Evolutionary conservation across 805 yeast species (phyloP).

Genomic region (Suhomyces pyralidae): DNA sequence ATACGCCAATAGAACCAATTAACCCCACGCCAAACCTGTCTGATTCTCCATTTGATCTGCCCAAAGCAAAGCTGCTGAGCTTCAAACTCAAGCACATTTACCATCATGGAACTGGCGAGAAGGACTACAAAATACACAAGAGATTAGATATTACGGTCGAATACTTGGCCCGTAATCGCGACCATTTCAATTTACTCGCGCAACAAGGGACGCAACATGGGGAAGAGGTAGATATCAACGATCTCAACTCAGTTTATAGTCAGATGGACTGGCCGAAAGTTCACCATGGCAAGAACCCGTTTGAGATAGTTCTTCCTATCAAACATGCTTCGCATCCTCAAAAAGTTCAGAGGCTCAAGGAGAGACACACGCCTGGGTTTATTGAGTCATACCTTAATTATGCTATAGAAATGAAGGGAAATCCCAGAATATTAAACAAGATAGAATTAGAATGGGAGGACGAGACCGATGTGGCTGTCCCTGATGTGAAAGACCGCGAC

Average conservation of each 20-base stretch:
- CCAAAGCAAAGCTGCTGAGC: not conserved
- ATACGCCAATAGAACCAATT: not conserved
- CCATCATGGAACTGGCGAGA: conserved; percentile 54
- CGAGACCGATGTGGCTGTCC: conserved; percentile 51
- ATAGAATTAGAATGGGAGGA: conserved; percentile 64
- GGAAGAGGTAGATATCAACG: conserved; percentile 4
- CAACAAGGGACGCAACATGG: conserved; percentile 1
- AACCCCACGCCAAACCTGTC: not conserved
- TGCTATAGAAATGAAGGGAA: conserved; percentile 45
- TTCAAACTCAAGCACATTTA: conserved; percentile 52
- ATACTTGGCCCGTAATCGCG: conserved; percentile 23
- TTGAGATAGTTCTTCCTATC: conserved; percentile 34
- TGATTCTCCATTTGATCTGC: not conserved
- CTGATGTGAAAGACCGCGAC: conserved; percentile 71
- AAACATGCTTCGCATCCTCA: conserved; percentile 16
- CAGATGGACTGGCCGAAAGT: conserved; percentile 37
- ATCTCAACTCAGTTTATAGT: conserved; percentile 8
- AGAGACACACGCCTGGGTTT: conserved; percentile 52
- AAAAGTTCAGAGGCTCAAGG: conserved; percentile 25
- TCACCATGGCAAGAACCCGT: conserved; percentile 35
- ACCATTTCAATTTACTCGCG: conserved; percentile 3
- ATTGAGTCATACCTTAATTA: conserved; percentile 64
- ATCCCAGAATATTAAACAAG: conserved; percentile 30
- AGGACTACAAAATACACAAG: conserved; percentile 40
- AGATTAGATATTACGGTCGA: conserved; percentile 50